phyloP scores from a whole-genome alignment of 768 basidiomycete genomes.

The Neoboletus subvelutipes region DNA sequence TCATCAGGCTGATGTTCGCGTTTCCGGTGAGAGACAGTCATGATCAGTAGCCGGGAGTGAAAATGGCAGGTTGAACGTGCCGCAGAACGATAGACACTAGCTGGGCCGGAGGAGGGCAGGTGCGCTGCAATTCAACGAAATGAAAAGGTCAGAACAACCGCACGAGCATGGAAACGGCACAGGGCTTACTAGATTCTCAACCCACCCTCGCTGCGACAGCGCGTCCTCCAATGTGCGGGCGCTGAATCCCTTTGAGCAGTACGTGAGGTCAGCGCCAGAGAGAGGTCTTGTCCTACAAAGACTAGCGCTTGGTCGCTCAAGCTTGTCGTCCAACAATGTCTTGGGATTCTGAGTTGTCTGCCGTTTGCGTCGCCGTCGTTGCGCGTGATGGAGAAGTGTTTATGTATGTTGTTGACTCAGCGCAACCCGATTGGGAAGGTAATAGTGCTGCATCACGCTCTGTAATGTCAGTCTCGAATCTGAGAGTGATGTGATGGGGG shows the following conservation, averaged over 20 bases:
- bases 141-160: neutral
- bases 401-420: constrained; percentile 14
- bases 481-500: too few relatives aligned
- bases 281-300: neutral
- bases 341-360: neutral
- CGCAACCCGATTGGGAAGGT: neutral
- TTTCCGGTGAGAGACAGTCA: constrained; percentile 70
- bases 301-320: neutral
- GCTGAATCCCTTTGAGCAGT: neutral
- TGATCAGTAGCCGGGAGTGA: constrained; percentile 20
- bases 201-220: neutral
- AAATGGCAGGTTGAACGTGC: neutral
- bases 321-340: neutral
- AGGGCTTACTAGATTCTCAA: constrained; percentile 1
- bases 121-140: neutral
- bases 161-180: neutral
- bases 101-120: neutral
- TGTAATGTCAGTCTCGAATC: too few relatives aligned
- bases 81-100: neutral
- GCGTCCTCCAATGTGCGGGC: neutral
- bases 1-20: constrained; percentile 63
- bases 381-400: constrained; percentile 8
- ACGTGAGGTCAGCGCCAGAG: neutral
- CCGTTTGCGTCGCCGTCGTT: constrained; percentile 13
- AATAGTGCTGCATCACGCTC: too few relatives aligned